Percentiles rank a stretch among this genome's conserved stretches.
phyloP scores from a whole-genome alignment of 1,284 basidiomycete genomes.

The Calocybe gambosa region DNA sequence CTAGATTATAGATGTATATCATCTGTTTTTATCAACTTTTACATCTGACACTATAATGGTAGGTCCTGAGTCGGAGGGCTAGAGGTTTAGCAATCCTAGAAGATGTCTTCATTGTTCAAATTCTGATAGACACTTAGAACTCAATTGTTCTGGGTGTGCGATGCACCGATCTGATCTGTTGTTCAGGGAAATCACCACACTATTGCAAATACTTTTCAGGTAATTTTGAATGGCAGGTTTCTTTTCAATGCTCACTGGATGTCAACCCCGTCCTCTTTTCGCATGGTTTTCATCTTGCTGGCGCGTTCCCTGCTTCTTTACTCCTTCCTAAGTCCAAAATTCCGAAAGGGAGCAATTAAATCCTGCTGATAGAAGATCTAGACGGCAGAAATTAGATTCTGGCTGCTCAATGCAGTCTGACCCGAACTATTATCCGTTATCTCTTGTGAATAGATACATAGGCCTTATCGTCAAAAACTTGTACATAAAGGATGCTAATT shows the following conservation, averaged over 20 bases:
- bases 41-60: no score
- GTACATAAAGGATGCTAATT: constrained; percentile 1
- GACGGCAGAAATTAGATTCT: background rate
- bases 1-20: no score
- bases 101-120: background rate
- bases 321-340: background rate
- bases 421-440: background rate
- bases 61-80: no score
- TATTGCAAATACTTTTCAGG: no score
- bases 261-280: background rate
- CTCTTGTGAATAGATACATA: constrained; percentile 3
- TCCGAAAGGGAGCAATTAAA: background rate
- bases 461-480: constrained; percentile 5
- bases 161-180: background rate
- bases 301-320: background rate
- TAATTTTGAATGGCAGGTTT: background rate
- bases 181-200: background rate
- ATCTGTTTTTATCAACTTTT: no score
- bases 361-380: background rate
- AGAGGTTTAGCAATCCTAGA: background rate
- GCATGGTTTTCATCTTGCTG: background rate
- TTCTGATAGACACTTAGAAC: background rate
- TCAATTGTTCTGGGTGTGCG: no score
- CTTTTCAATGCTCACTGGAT: background rate
- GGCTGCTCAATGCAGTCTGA: background rate